A percentile compares a stretch with the other conserved stretches of the same genome.
These are phyloP conservation scores for Dichotomopilus funicola DNA, from an alignment of 2,329 filamentous ascomycete genomes.

Conservation along the genomic window DNA sequence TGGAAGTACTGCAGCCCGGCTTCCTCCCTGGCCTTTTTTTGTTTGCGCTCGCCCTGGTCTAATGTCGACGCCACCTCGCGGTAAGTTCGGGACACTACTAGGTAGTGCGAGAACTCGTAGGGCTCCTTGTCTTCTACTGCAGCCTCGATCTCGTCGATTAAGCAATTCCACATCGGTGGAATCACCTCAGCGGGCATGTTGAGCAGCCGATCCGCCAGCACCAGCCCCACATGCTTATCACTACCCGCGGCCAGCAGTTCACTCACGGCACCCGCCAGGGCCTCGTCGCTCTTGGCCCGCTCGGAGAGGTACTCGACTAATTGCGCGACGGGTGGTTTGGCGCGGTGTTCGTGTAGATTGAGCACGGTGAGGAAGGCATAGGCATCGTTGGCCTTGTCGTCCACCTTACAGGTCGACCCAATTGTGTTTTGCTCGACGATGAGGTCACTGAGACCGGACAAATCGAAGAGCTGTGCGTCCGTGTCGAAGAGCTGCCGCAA, in stretches of 20 bases:
- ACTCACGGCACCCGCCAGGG: slow-evolving; percentile 50
- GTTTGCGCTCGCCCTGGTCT: slow-evolving; percentile 63
- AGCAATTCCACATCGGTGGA: slow-evolving; percentile 91
- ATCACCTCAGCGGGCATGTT: slow-evolving; percentile 94
- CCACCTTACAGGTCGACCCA: slow-evolving; percentile 94
- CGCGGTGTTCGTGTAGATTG: slow-evolving; percentile 72
- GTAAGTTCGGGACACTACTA: slow-evolving; percentile 90
- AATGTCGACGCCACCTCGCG: slow-evolving; percentile 77
- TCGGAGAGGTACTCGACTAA: slow-evolving; percentile 64
- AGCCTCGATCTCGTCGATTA: slow-evolving; percentile 82
- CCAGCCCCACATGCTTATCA: slow-evolving; percentile 60
- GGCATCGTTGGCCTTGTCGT: slow-evolving; percentile 85
- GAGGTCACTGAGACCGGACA: slow-evolving; percentile 78
- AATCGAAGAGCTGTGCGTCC: slow-evolving; percentile 77
- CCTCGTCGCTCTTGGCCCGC: slow-evolving; percentile 45
- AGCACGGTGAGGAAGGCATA: slow-evolving; percentile 88
- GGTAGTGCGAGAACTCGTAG: slow-evolving; percentile 87
- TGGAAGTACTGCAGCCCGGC: slow-evolving; percentile 82
- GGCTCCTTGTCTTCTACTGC: slow-evolving; percentile 87
- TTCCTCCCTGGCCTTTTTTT: slow-evolving; percentile 53
- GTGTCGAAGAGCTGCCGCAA: slow-evolving; percentile 88
- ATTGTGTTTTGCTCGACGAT: slow-evolving; percentile 81
- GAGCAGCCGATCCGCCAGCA: slow-evolving; percentile 89
- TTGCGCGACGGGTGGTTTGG: slow-evolving; percentile 64
- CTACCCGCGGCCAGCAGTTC: slow-evolving; percentile 47